phyloP scores from a whole-genome alignment of 2,329 filamentous ascomycete genomes.

The Magnaporthales sp. region DNA sequence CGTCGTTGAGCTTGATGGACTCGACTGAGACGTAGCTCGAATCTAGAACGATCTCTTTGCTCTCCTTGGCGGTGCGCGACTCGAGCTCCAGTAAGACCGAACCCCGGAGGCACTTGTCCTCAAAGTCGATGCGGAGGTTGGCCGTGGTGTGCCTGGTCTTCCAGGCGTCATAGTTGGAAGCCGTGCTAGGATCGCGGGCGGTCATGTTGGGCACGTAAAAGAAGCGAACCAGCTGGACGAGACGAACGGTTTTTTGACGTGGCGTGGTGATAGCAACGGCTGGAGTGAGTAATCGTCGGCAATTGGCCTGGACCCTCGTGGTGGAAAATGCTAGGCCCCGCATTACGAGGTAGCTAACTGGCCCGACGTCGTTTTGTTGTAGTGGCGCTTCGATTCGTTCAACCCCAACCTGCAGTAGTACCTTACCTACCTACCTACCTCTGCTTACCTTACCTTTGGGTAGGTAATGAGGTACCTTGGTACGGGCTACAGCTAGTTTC shows the following conservation, averaged over 20 bases:
- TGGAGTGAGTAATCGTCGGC: background rate
- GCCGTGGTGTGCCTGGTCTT: slow-evolving; percentile 75
- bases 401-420: background rate
- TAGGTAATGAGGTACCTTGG: background rate
- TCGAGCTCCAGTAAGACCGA: slow-evolving; percentile 69
- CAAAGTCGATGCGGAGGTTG: slow-evolving; percentile 77
- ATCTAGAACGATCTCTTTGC: slow-evolving; percentile 75
- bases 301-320: background rate
- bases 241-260: background rate
- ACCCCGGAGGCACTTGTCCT: slow-evolving; percentile 66
- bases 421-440: background rate
- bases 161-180: slow-evolving; percentile 88
- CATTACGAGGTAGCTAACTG: background rate
- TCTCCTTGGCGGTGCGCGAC: slow-evolving; percentile 64
- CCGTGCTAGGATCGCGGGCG: slow-evolving; percentile 74
- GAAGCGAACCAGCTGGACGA: slow-evolving; percentile 10
- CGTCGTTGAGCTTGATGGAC: slow-evolving; percentile 60
- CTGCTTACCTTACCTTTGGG: background rate
- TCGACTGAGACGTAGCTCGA: slow-evolving; percentile 74
- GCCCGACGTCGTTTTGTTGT: background rate
- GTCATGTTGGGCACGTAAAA: slow-evolving; percentile 21
- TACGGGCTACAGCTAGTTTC: background rate
- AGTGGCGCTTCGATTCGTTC: background rate
- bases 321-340: background rate
- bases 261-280: background rate